Percentiles rank a stretch among this genome's conserved stretches.
Conservation (phyloP, 805 yeast genomes). For the Zygosaccharomyces lentus region DNA sequence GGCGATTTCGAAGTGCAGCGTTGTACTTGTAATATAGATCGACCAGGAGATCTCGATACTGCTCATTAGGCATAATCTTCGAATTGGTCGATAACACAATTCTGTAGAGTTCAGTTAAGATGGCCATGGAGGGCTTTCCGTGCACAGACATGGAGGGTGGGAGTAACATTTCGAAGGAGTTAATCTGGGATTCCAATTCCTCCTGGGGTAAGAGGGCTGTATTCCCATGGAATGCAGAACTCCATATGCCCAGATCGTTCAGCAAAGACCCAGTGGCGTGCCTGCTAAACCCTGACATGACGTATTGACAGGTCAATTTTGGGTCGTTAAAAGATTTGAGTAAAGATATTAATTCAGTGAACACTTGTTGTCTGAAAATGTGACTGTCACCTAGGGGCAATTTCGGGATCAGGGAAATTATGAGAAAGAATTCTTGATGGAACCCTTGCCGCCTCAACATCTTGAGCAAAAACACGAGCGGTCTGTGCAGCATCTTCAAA, state of each 20-base stretch:
- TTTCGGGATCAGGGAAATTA: slow-evolving; percentile 18
- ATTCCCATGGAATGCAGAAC: slow-evolving; percentile 21
- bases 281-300: slow-evolving; percentile 19
- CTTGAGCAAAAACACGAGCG: slow-evolving; percentile 15
- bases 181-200: slow-evolving; percentile 10
- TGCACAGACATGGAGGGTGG: slow-evolving; percentile 12
- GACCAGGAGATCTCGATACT: slow-evolving; percentile 17
- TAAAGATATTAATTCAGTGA: slow-evolving; percentile 22
- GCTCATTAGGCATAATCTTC: slow-evolving; percentile 10
- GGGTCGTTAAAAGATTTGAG: slow-evolving; percentile 30
- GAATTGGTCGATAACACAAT: slow-evolving; percentile 17
- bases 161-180: slow-evolving; percentile 8
- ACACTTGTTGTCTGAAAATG: slow-evolving; percentile 20
- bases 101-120: slow-evolving; percentile 27
- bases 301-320: slow-evolving; percentile 22
- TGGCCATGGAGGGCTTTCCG: slow-evolving; percentile 15
- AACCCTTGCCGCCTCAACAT: slow-evolving; percentile 18
- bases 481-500: slow-evolving; percentile 15
- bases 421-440: slow-evolving; percentile 26
- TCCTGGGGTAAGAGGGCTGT: slow-evolving; percentile 8
- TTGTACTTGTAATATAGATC: slow-evolving; percentile 20
- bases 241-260: slow-evolving; percentile 31
- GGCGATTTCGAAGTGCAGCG: slow-evolving; percentile 4
- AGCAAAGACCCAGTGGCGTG: slow-evolving; percentile 15
- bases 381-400: slow-evolving; percentile 9